Evolutionary conservation across 2,329 filamentous ascomycete species (phyloP), one percentile per base, ranked within the genome.

Genomic region (Chrysoporthe cubensis): DNA sequence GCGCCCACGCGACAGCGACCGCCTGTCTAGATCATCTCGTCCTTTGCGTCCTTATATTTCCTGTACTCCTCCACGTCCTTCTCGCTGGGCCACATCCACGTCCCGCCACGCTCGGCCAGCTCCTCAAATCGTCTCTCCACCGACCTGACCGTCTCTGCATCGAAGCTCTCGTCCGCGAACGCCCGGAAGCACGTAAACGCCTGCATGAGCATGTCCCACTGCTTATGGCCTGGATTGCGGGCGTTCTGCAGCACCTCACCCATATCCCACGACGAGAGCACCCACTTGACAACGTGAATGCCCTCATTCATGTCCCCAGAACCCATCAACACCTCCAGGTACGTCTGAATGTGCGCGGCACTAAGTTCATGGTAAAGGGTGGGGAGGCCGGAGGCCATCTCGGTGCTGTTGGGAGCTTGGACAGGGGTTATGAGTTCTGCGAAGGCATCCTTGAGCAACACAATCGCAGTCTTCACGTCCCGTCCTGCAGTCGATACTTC

Each of bases 241-340:
- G 80, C 78, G 18, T 79, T 77, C 48, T 75, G 74, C 14, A 77
- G 72, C 5, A 78, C 72, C 44, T 78, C 67, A 11, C 75, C 74
- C 37, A 73, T 75, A 6, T 75, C 74, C 77, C 83, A 83, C 71
- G 88, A 77, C 34, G 77, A 71, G 0, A 85, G 77, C 71, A 90
- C 85, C 89, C 89, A 94, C 42, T 79, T 76, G 16, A 90, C 77
- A 5, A 90, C 77, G 4, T 79, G 79, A 5, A 85, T 81, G 75
- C 93, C 87, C 62, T 85, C 87, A 2, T 84, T 78, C 61, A 82
- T 81, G 71, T 92, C 87, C 46, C 84, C 84, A n/a, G 88, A 76
- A 64, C 85, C 83, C 0, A 86, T 90, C 32, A 93, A 79, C 1
- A 87, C 83, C 59, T 88, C 83, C 75, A 93, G 83, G 74, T 91